Evolutionary conservation across 768 basidiomycete species (phyloP).

Genomic region (Suillus bovinus): DNA sequence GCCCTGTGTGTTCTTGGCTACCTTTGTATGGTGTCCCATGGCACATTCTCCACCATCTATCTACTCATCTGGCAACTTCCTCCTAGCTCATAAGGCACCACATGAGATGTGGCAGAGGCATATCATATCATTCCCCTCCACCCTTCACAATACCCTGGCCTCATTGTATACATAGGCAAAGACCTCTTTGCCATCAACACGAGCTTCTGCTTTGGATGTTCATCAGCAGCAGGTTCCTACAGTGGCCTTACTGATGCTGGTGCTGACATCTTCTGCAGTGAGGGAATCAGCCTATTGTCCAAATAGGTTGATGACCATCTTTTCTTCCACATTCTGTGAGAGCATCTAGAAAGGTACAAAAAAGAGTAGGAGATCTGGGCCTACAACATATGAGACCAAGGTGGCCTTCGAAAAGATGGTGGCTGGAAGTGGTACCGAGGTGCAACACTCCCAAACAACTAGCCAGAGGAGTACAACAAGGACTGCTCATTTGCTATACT

Average conservation of each 20-base stretch:
- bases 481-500: too few relatives aligned
- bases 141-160: too few relatives aligned
- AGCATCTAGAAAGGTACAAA: slow-evolving; percentile 14
- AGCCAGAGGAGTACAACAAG: too few relatives aligned
- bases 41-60: too few relatives aligned
- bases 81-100: too few relatives aligned
- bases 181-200: slow-evolving; percentile 29
- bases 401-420: too few relatives aligned
- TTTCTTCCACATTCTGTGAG: slow-evolving; percentile 12
- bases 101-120: too few relatives aligned
- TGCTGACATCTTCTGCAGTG: accelerated
- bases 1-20: too few relatives aligned
- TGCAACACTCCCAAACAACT: accelerated
- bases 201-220: slow-evolving; percentile 26
- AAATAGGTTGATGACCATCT: slow-evolving; percentile 29
- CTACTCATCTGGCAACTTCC: too few relatives aligned
- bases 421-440: too few relatives aligned
- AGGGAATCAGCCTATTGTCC: slow-evolving; percentile 22
- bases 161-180: background rate
- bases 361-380: background rate
- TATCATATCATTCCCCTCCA: too few relatives aligned
- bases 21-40: too few relatives aligned
- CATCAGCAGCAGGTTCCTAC: slow-evolving; percentile 24
- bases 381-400: slow-evolving; percentile 11
- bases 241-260: slow-evolving; percentile 27